Evolutionary conservation across 345 rosid genomes (phyloP).

Genomic region (Hirschfeldia incana): DNA sequence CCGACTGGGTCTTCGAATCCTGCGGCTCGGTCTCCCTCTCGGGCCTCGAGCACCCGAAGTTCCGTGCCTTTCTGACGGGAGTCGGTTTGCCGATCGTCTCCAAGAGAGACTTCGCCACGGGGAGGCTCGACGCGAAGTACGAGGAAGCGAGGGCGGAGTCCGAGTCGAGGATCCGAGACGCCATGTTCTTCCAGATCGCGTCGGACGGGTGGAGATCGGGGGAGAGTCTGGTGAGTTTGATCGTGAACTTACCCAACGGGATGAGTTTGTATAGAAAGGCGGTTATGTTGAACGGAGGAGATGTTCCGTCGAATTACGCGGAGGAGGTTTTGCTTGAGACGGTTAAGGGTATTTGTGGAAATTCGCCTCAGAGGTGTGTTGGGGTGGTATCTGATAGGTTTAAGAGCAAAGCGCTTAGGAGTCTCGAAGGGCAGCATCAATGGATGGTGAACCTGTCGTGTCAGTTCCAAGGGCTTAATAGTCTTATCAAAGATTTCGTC

Average conservation of each 20-base stretch:
- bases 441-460: constrained; percentile 98
- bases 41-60: constrained; percentile 93
- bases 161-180: constrained; percentile 84
- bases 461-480: constrained; percentile 77
- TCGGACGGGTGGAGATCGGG: constrained; percentile 79
- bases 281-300: constrained; percentile 56
- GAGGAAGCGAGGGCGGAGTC: constrained; percentile 79
- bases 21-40: constrained; percentile 95
- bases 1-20: constrained; percentile 97
- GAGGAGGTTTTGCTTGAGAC: constrained; percentile 95
- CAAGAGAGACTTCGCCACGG: constrained; percentile 63
- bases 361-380: constrained; percentile 80
- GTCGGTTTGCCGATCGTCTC: constrained; percentile 83
- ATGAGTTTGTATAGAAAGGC: constrained; percentile 84
- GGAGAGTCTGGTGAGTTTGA: constrained; percentile 68
- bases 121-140: constrained; percentile 69
- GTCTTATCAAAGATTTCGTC: constrained; percentile 71
- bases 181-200: constrained; percentile 92
- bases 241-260: constrained; percentile 92
- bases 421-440: constrained; percentile 79
- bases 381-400: constrained; percentile 94
- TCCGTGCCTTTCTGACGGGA: constrained; percentile 74
- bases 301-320: constrained; percentile 73
- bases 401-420: constrained; percentile 76
- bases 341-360: constrained; percentile 73